phyloP scores from a whole-genome alignment of 1,284 basidiomycete genomes.

The Chalciporus piperatoides region DNA sequence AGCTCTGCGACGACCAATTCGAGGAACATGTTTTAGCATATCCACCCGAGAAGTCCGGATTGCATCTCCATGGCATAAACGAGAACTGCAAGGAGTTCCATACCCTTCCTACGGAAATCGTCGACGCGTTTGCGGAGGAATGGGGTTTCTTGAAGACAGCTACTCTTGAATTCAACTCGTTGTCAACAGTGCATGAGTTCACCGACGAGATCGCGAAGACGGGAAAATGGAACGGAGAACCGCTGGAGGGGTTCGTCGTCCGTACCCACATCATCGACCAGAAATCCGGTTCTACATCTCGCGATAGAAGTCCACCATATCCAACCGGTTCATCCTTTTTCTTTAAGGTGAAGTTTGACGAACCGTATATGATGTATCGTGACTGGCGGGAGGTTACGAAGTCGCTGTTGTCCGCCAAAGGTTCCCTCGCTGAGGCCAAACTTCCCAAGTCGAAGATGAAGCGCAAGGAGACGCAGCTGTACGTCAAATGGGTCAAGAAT shows the following conservation, averaged over 20 bases:
- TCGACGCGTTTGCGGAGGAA: constrained; percentile 79
- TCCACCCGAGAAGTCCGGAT: constrained; percentile 76
- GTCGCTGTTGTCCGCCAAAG: constrained; percentile 50
- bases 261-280: constrained; percentile 62
- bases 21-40: constrained; percentile 97
- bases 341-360: constrained; percentile 99
- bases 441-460: constrained; percentile 63
- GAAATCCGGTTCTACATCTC: constrained; percentile 29
- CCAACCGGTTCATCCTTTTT: constrained; percentile 84
- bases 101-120: constrained; percentile 66
- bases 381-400: constrained; percentile 97
- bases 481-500: constrained; percentile 65
- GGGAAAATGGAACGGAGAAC: constrained; percentile 80
- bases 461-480: constrained; percentile 62
- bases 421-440: constrained; percentile 29
- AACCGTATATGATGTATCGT: constrained; percentile 98
- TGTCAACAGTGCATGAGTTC: constrained; percentile 72
- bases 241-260: constrained; percentile 96
- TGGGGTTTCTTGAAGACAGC: constrained; percentile 88
- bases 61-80: constrained; percentile 94
- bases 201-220: constrained; percentile 64
- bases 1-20: constrained; percentile 97
- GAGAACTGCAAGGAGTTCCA: constrained; percentile 65
- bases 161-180: constrained; percentile 55
- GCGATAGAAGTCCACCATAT: constrained; percentile 59